Percentiles rank a stretch among this genome's conserved stretches.
These are phyloP conservation scores for Mycena epipterygia DNA, from an alignment of 768 basidiomycete species.

Conservation along the genomic window DNA sequence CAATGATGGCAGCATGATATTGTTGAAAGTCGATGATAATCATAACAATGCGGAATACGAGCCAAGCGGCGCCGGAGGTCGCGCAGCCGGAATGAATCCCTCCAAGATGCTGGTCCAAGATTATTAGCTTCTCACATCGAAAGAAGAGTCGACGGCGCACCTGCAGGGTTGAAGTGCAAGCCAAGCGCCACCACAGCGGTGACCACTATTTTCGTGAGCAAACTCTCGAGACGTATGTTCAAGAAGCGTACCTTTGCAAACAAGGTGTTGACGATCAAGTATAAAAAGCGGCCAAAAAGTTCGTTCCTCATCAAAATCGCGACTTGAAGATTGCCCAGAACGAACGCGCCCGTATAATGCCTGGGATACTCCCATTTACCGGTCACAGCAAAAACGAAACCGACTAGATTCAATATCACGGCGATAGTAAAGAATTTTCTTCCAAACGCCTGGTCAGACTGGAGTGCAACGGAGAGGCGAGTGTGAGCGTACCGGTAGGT, in stretches of 20 bases:
- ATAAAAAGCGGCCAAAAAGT: conserved; percentile 83
- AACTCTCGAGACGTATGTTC: not conserved
- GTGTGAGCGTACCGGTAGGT: conserved; percentile 71
- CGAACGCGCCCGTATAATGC: conserved; percentile 76
- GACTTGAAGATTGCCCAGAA: conserved; percentile 79
- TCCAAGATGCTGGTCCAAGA: conserved; percentile 73
- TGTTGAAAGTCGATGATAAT: conserved; percentile 64
- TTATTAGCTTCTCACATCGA: not conserved
- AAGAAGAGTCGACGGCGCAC: not conserved
- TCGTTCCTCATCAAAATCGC: conserved; percentile 88
- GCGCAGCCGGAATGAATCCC: conserved; percentile 91
- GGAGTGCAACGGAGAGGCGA: not conserved
- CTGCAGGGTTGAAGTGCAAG: conserved; percentile 75
- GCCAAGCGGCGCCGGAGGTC: conserved; percentile 79
- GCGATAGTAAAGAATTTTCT: conserved; percentile 83
- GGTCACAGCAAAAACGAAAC: conserved; percentile 69
- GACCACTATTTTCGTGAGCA: conserved; percentile 54
- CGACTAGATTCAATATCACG: conserved; percentile 71
- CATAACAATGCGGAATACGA: conserved; percentile 70
- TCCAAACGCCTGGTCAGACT: not conserved
- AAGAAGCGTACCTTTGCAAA: conserved; percentile 76
- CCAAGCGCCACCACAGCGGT: conserved; percentile 74
- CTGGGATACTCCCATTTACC: conserved; percentile 79
- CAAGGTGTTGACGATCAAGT: conserved; percentile 76
- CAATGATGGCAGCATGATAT: conserved; percentile 69